Evolutionary conservation across 805 yeast species (phyloP).

Genomic region (Helenozyma baotianmanensis): DNA sequence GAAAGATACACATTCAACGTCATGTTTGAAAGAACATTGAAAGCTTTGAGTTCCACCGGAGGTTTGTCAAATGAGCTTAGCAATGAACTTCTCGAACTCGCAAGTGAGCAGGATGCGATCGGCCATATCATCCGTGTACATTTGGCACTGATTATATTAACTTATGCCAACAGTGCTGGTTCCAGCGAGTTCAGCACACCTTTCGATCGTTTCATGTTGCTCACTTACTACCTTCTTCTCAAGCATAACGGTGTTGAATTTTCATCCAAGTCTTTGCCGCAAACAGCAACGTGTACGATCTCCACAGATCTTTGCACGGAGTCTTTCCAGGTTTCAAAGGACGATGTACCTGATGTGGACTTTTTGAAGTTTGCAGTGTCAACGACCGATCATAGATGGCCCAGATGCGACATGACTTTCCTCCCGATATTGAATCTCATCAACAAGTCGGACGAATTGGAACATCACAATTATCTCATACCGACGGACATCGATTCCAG

Average conservation of each 20-base stretch:
- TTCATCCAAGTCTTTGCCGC: slow-evolving; percentile 8
- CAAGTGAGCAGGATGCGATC: slow-evolving; percentile 19
- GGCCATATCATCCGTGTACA: slow-evolving; percentile 13
- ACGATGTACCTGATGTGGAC: slow-evolving; percentile 12
- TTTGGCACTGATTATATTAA: slow-evolving; percentile 18
- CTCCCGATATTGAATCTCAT: slow-evolving; percentile 33
- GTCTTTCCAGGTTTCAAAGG: slow-evolving; percentile 19
- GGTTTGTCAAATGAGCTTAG: slow-evolving; percentile 2
- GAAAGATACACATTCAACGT: slow-evolving; percentile 19
- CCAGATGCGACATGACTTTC: slow-evolving; percentile 31
- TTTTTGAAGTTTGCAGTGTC: slow-evolving; percentile 19
- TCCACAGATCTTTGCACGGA: slow-evolving; percentile 31
- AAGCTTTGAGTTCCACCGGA: slow-evolving; percentile 1
- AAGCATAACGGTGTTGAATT: neutral
- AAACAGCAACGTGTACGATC: slow-evolving; percentile 20
- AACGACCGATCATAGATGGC: slow-evolving; percentile 32
- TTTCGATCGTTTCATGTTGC: slow-evolving; percentile 21
- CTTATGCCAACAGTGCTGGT: slow-evolving; percentile 4
- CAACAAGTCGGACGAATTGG: slow-evolving; percentile 31
- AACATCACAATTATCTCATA: slow-evolving; percentile 24
- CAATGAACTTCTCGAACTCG: slow-evolving; percentile 2
- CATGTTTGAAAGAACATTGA: slow-evolving; percentile 16
- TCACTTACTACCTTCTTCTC: slow-evolving; percentile 12
- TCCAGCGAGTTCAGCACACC: slow-evolving; percentile 4
- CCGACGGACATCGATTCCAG: slow-evolving; percentile 4